These are phyloP conservation scores for Breynia disticha DNA, from an alignment of 441 rosid genomes.

Conservation along the genomic window DNA sequence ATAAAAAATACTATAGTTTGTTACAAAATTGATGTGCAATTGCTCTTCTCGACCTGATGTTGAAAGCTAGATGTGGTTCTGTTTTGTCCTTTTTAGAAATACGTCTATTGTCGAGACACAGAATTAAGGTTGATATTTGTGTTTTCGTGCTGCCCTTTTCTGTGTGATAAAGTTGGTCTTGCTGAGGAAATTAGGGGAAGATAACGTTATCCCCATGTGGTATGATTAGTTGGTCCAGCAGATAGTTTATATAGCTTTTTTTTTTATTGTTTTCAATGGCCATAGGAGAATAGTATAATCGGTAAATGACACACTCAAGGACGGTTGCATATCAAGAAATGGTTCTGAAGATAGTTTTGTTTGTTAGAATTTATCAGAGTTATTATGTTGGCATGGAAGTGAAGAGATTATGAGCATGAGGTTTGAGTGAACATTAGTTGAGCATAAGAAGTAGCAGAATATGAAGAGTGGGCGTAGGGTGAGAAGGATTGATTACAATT, in stretches of 20 bases:
- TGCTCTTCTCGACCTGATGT: not conserved
- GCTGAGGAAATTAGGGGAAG: too few species aligned
- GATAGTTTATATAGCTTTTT: too few species aligned
- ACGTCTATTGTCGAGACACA: too few species aligned
- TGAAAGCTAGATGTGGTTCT: not conserved
- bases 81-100: not conserved
- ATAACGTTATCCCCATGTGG: too few species aligned
- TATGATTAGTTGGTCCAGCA: too few species aligned
- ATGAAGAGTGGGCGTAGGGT: too few species aligned
- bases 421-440: not conserved
- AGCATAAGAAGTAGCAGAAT: not conserved
- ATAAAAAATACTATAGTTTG: not conserved
- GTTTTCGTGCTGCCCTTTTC: too few species aligned
- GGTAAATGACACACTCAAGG: not conserved
- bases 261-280: too few species aligned
- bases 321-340: not conserved
- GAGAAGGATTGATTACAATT: too few species aligned
- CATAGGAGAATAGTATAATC: too few species aligned
- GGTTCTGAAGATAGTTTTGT: not conserved
- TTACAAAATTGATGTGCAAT: not conserved
- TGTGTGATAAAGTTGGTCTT: too few species aligned
- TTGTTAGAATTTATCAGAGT: not conserved
- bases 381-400: not conserved
- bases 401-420: not conserved
- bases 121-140: too few species aligned